A percentile compares a stretch with the other conserved stretches of the same genome.
These are phyloP conservation scores for Platismatia glauca DNA, from an alignment of 495 filamentous ascomycete genomes.

Conservation along the genomic window DNA sequence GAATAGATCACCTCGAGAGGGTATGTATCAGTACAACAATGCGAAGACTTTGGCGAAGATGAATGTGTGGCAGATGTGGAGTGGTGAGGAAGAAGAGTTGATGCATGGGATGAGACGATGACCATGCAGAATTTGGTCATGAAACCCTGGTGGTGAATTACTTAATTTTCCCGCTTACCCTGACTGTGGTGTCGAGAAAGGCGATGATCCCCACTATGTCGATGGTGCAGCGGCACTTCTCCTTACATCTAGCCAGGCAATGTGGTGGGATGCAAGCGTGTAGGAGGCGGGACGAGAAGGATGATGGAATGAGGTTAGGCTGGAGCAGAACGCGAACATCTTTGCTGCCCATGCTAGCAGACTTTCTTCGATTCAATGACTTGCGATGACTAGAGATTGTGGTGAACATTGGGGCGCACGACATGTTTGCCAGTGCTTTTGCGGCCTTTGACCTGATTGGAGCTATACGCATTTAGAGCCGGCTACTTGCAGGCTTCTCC, in stretches of 20 bases:
- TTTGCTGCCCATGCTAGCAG: not conserved
- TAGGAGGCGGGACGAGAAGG: constrained; percentile 4
- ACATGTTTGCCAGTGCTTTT: not conserved
- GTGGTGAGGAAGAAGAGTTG: not conserved
- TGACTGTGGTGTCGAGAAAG: not conserved
- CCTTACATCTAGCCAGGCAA: not conserved
- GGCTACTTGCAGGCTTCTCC: not conserved
- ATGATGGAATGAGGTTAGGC: not conserved
- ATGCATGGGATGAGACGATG: not conserved
- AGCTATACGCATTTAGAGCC: not conserved
- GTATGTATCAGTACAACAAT: not conserved
- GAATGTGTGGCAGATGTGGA: not conserved
- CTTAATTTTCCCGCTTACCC: not conserved
- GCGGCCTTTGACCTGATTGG: not conserved
- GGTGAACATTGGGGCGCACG: not conserved
- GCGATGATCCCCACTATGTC: not conserved
- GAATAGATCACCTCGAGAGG: not conserved
- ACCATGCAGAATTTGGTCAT: not conserved
- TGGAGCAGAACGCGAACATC: not conserved
- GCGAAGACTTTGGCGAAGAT: not conserved
- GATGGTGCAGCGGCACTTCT: not conserved
- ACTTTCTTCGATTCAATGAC: not conserved
- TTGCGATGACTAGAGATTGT: not conserved
- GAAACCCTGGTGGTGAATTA: not conserved
- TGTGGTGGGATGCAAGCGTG: constrained; percentile 1